Evolutionary conservation across 108 stramenopile genomes (phyloP).

Genomic region (Cyclotella cryptica): DNA sequence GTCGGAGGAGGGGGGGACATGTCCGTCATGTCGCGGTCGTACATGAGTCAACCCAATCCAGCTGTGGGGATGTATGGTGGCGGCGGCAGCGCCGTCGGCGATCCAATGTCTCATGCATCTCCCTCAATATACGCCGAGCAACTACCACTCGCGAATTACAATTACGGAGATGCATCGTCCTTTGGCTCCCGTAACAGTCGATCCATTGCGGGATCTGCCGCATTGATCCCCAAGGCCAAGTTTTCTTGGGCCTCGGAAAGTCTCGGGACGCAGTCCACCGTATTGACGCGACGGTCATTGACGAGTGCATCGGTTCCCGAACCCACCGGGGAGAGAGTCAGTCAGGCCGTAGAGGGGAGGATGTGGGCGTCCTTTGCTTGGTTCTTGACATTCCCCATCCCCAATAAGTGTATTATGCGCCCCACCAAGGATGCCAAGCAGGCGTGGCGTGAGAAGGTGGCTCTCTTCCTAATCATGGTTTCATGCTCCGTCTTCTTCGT

Average conservation of each 20-base stretch:
- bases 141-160: background rate
- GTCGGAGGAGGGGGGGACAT: constrained; percentile 5
- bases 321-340: background rate
- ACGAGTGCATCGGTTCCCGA: constrained; percentile 48
- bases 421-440: constrained; percentile 53
- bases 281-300: constrained; percentile 47
- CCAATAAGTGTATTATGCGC: constrained; percentile 46
- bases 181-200: constrained; percentile 12
- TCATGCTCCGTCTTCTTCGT: constrained; percentile 57
- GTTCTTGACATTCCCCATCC: constrained; percentile 49
- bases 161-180: constrained; percentile 14
- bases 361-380: constrained; percentile 48
- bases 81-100: background rate
- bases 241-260: constrained; percentile 51
- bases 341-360: constrained; percentile 16
- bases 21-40: constrained; percentile 13
- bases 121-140: background rate
- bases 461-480: constrained; percentile 59
- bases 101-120: no score
- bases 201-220: constrained; percentile 26
- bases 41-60: background rate
- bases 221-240: constrained; percentile 57
- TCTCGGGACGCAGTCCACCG: constrained; percentile 55
- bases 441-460: constrained; percentile 62
- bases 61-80: background rate